phyloP scores from a whole-genome alignment of 202 grass and related monocot species.

The Setaria viridis region DNA sequence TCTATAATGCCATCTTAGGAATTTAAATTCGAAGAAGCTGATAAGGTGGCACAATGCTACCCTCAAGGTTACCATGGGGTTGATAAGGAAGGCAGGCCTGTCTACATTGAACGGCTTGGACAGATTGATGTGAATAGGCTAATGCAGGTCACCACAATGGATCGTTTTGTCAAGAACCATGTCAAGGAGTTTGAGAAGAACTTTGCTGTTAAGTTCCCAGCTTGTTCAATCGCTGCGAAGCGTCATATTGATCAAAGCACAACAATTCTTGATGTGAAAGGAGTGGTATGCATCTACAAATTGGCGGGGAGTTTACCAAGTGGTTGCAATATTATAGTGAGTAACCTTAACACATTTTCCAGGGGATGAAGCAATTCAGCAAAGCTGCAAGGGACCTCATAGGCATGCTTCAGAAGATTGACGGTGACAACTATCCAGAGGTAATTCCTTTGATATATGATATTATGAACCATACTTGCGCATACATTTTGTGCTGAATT shows the following conservation, averaged over 20 bases:
- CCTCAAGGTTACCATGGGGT: constrained; percentile 97
- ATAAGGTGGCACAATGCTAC: constrained; percentile 91
- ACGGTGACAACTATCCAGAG: constrained; percentile 96
- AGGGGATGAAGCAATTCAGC: constrained; percentile 96
- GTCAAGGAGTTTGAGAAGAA: constrained; percentile 96
- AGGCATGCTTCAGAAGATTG: constrained; percentile 84
- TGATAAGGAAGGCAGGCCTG: constrained; percentile 90
- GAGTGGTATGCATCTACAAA: constrained; percentile 71
- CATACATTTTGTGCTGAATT: no score
- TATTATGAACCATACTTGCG: no score
- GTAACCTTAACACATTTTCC: constrained; percentile 35
- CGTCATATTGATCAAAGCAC: constrained; percentile 95
- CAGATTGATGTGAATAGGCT: constrained; percentile 83
- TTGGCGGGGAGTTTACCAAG: background rate
- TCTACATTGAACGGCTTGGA: constrained; percentile 91
- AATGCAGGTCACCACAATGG: constrained; percentile 96
- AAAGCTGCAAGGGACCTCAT: constrained; percentile 92
- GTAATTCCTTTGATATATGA: constrained; percentile 40
- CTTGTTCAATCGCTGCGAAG: constrained; percentile 85
- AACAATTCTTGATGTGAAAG: constrained; percentile 97
- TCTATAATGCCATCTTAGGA: constrained; percentile 53
- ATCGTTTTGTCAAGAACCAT: constrained; percentile 93
- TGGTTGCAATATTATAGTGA: constrained; percentile 31
- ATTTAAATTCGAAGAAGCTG: constrained; percentile 84
- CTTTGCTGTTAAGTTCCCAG: constrained; percentile 87